Evolutionary conservation across 176 grass and related monocot species (phyloP).

Genomic region (Carex littledalei): DNA sequence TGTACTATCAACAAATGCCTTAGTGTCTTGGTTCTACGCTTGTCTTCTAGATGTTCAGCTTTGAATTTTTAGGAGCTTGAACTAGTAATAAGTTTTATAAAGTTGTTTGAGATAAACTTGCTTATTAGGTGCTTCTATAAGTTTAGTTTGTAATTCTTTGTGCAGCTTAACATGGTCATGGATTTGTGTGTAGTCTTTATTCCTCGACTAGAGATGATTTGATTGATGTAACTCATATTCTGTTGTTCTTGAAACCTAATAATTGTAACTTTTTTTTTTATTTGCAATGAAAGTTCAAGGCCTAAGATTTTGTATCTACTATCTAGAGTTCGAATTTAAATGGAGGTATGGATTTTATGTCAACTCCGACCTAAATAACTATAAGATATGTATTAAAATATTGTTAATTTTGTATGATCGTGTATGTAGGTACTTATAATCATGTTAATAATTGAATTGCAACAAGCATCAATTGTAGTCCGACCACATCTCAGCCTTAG

Average conservation of each 20-base stretch:
- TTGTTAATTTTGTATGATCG: too few relatives aligned
- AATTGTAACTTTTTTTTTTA: background rate
- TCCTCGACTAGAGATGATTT: background rate
- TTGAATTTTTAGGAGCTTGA: background rate
- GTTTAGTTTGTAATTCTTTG: background rate
- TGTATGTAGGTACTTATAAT: background rate
- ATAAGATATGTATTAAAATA: background rate
- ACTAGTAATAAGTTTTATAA: background rate
- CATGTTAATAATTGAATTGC: background rate
- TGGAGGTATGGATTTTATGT: background rate
- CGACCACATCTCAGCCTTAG: too few relatives aligned
- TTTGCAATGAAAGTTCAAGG: background rate
- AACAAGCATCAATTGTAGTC: background rate
- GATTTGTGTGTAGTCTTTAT: background rate
- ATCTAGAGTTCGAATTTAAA: background rate
- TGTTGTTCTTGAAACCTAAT: background rate
- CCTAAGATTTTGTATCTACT: background rate
- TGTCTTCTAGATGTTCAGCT: background rate
- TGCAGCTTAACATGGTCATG: background rate
- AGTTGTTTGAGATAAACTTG: slow-evolving; percentile 1
- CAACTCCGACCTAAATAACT: background rate
- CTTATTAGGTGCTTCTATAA: background rate
- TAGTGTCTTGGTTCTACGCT: background rate
- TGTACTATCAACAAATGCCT: background rate
- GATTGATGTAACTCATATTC: slow-evolving; percentile 10